A percentile compares a stretch with the other conserved stretches of the same genome.
phyloP scores from a whole-genome alignment of 768 basidiomycete genomes.

The Mycena indigotica region DNA sequence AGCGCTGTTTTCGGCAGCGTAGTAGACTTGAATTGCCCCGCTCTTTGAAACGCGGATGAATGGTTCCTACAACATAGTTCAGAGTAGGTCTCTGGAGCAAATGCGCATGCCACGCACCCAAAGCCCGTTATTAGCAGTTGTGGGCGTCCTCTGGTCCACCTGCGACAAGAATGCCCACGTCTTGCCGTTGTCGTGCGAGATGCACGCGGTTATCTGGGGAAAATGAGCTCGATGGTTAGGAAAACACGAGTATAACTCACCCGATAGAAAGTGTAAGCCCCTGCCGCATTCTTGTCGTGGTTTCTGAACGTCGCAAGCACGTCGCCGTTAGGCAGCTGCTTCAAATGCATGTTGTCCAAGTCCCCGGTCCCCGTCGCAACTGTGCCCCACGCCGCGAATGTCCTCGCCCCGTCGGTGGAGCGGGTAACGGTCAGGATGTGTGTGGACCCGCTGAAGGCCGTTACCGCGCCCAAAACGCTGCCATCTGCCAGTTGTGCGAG shows the following conservation, averaged over 20 bases:
- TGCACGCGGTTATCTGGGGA: constrained; percentile 23
- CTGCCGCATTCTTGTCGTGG: constrained; percentile 6
- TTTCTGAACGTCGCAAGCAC: constrained; percentile 15
- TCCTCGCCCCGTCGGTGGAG: constrained; percentile 13
- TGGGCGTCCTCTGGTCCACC: constrained; percentile 18
- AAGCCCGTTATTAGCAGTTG: constrained; percentile 14
- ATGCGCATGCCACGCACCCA: constrained; percentile 16
- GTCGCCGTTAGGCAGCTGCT: constrained; percentile 13
- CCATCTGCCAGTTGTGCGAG: background rate
- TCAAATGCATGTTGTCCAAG: constrained; percentile 10
- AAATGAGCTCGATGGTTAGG: background rate
- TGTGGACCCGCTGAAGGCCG: constrained; percentile 9
- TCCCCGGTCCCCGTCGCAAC: constrained; percentile 13
- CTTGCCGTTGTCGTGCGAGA: constrained; percentile 22
- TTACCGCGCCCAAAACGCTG: background rate
- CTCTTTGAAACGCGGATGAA: constrained; percentile 20
- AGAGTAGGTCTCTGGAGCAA: background rate
- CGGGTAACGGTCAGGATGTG: constrained; percentile 8
- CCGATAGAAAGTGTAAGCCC: constrained; percentile 14
- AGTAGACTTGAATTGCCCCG: constrained; percentile 19
- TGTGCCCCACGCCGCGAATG: constrained; percentile 10
- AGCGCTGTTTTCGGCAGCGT: constrained; percentile 22
- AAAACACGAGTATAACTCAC: background rate
- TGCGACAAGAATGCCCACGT: constrained; percentile 27
- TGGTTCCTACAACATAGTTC: constrained; percentile 21